Base-by-base conservation (phyloP, 2,329 filamentous ascomycete genomes). In the Sarocladiaceae sp. region DNA sequence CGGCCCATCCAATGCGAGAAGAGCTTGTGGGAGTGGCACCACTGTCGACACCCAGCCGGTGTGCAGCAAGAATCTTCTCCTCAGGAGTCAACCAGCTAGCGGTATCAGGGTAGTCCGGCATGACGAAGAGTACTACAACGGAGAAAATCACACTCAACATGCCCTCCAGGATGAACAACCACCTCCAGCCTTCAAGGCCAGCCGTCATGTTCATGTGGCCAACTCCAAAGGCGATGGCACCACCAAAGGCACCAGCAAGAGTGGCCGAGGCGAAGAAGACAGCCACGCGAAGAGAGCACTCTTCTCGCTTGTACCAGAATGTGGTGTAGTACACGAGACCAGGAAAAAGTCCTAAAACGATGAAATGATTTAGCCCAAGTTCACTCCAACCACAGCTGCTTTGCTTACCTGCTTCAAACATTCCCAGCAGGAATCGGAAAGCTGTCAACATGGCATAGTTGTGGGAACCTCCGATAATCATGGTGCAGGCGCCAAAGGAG, bases 251-350 rank as follows among this genome's bases (percentile, higher is more conserved):
- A 0, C 86, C 86, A 1, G 84, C 82, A 0, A 88, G 68, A 0
- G 86, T 84, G 1, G 86, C 85, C 0, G 84, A 83, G 1, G 82
- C 84, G 68, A 88, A 87, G 71, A 88, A 87, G 22, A 86, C 79
- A 3, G 84, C 84, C 29, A 64, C 62, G 2, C 64, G 60, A 23
- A 55, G 57, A 28, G 57, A 54, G 50, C 62, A 61, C 54, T 65
- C 63, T 15, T 57, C 56, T 10, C 55, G 55, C 53, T 63, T 61
- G 52, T 88, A 89, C 84, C 85, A 89, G 58, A 81, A 86, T 0
- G 78, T 83, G 0, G 88, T 71, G 56, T 86, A 84, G 65, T 76
- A 50, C 63, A 78, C 56, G 67, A 86, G 75, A 7, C 80, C 81
- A 0, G 79, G 79, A 55, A 79, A 81, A 0, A 85, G n/a, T n/a